Percentiles rank a stretch among this genome's conserved stretches.
phyloP scores from a whole-genome alignment of 176 grass and related monocot species.

The Zea luxurians region DNA sequence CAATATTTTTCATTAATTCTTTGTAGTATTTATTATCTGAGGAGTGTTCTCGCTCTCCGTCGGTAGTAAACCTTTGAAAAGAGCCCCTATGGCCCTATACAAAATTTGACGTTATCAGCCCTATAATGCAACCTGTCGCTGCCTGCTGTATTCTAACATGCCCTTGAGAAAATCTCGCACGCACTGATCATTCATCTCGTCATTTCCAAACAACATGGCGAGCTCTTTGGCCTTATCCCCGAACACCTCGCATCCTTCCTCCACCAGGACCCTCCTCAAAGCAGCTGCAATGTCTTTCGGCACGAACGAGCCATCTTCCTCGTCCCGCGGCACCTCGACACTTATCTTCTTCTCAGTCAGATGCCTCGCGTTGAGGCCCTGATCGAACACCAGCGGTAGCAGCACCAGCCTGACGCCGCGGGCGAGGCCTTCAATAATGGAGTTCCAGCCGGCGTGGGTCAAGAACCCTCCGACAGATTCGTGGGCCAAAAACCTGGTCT shows the following conservation, averaged over 20 bases:
- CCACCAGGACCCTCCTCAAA: constrained; percentile 37
- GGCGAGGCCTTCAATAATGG: constrained; percentile 22
- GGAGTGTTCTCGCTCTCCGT: too few relatives aligned
- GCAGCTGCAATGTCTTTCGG: constrained; percentile 8
- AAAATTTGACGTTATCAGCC: background rate
- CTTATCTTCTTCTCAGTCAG: constrained; percentile 28
- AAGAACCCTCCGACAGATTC: constrained; percentile 34
- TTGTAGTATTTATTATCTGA: too few relatives aligned
- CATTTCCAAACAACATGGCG: constrained; percentile 19
- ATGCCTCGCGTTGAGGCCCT: constrained; percentile 37
- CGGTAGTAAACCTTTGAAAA: background rate
- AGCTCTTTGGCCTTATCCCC: constrained; percentile 9
- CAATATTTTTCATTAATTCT: too few relatives aligned
- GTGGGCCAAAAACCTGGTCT: constrained; percentile 19
- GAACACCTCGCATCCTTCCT: constrained; percentile 14
- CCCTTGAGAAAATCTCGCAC: constrained; percentile 6
- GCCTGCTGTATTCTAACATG: background rate
- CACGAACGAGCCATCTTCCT: constrained; percentile 33
- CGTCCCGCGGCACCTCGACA: constrained; percentile 32
- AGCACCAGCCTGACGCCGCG: constrained; percentile 31
- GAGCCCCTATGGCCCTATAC: background rate
- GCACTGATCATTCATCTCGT: constrained; percentile 7
- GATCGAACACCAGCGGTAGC: constrained; percentile 42
- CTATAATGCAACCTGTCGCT: background rate
- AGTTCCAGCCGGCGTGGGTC: constrained; percentile 51